phyloP scores from a whole-genome alignment of 352 stramenopile genomes.

The Peronospora belbahrii region DNA sequence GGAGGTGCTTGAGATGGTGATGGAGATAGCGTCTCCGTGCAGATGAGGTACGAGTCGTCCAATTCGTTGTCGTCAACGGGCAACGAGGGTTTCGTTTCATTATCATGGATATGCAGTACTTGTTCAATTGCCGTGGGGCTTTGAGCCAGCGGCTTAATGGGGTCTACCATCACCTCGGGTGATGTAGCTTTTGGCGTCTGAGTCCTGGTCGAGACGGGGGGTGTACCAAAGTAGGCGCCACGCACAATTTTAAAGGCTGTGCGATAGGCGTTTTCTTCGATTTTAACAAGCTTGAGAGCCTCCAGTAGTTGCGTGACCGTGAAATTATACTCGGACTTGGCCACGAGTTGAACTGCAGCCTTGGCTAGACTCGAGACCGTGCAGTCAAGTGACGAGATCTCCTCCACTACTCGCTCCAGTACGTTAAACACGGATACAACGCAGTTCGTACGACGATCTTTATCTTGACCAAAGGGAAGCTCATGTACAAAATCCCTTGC shows the following conservation, averaged over 20 bases:
- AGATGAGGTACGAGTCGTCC: conserved; percentile 25
- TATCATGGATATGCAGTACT: conserved; percentile 8
- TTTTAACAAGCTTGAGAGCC: conserved; percentile 16
- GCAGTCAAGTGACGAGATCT: conserved; percentile 28
- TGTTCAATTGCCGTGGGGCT: conserved; percentile 31
- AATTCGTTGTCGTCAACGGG: not conserved
- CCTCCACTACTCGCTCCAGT: conserved; percentile 31
- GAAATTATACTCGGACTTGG: conserved; percentile 29
- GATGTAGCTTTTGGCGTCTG: conserved; percentile 11
- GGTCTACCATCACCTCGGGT: conserved; percentile 18
- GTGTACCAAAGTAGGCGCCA: conserved; percentile 20
- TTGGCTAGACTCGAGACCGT: conserved; percentile 38
- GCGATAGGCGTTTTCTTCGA: conserved; percentile 22
- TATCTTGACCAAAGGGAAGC: conserved; percentile 19
- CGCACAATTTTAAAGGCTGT: conserved; percentile 32
- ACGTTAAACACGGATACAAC: conserved; percentile 32
- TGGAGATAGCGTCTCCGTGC: conserved; percentile 27
- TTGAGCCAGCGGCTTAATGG: conserved; percentile 20
- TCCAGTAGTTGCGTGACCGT: conserved; percentile 15
- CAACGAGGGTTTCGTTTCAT: conserved; percentile 1
- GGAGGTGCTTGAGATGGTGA: conserved; percentile 20
- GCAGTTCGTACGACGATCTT: conserved; percentile 20
- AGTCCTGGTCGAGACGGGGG: not conserved
- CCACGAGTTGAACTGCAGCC: conserved; percentile 38
- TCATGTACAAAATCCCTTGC: conserved; percentile 52